A percentile compares a stretch with the other conserved stretches of the same genome.
Evolutionary conservation across 306 rosid species (phyloP).

Genomic region (Ormosia semicastrata): DNA sequence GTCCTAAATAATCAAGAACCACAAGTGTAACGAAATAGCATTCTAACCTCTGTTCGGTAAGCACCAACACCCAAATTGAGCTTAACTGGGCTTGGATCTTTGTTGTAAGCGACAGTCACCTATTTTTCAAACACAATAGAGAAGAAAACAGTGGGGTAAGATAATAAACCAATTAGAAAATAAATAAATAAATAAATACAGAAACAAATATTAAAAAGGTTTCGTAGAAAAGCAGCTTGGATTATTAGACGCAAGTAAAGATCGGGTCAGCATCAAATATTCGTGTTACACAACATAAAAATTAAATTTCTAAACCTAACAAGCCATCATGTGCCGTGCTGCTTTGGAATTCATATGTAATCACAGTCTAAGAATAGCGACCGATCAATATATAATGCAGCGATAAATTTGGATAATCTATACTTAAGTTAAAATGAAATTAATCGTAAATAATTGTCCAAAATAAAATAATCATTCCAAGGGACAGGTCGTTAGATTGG

Average conservation of each 20-base stretch:
- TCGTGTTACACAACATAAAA: not conserved
- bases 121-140: slow-evolving; percentile 23
- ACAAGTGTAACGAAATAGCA: not conserved
- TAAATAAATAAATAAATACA: not conserved
- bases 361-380: not conserved
- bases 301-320: slow-evolving; percentile 9
- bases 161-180: not conserved
- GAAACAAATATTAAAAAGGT: not conserved
- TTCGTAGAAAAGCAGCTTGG: not conserved
- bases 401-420: not conserved
- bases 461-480: not conserved
- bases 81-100: slow-evolving; percentile 87
- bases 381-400: not conserved
- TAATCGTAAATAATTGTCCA: not conserved
- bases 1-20: not conserved
- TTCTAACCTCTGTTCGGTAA: slow-evolving; percentile 89
- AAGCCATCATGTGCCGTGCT: not conserved
- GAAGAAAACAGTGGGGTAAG: not conserved
- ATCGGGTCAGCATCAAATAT: not conserved
- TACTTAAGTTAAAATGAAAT: not conserved
- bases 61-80: slow-evolving; percentile 98
- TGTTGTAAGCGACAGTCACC: slow-evolving; percentile 94
- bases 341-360: not conserved
- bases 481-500: not conserved
- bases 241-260: not conserved